Evolutionary conservation across 371 early-diverging fungal genomes (phyloP), one percentile per base, ranked within the genome.

Genomic region (Conidiobolus incongruus): DNA sequence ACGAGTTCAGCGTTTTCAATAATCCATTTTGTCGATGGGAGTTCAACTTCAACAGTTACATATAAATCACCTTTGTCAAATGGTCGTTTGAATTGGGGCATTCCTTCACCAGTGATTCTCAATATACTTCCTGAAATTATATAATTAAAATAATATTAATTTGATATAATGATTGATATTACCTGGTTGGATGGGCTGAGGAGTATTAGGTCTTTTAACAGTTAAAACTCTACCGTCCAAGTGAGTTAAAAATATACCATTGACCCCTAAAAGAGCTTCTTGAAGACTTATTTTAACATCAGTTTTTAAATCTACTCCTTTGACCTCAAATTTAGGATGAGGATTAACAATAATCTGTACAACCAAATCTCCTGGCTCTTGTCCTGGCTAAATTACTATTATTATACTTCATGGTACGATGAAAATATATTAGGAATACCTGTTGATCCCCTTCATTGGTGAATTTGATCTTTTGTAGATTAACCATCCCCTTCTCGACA

Each of bases 1-100:
- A 23, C 50, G n/a, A 47, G 24, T 28, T 19, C 29, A 16, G 16
- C 15, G 26, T 26, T 26, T 26, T 26, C 26, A 26, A 3, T 26
- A 26, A 26, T 26, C 26, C 26, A 26, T 26, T 82, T 79, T 45
- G 75, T 44, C 17, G 62, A 44, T 15, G 97, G 97, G 82, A 96
- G 94, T 43, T 73, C 73, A 47, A 96, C 62, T 37, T 72, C 75
- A 53, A 96, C 93, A 50, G 75, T 77, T 58, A 93, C 61, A 58
- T 78, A 86, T 39, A 72, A 60, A 59, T 75, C 67, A 36, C 86
- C 83, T 48, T 69, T 69, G 58, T 78, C 69, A 54, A 63, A 68
- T 44, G 78, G 79, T 15, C 61, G 50, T 49, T 64, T 69, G 65
- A 76, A 67, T 48, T 58, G 62, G 20, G 83, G 84, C 80, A 86